Evolutionary conservation across 177 flowering plant genomes (phyloP).

Genomic region (Telopea speciosissima): DNA sequence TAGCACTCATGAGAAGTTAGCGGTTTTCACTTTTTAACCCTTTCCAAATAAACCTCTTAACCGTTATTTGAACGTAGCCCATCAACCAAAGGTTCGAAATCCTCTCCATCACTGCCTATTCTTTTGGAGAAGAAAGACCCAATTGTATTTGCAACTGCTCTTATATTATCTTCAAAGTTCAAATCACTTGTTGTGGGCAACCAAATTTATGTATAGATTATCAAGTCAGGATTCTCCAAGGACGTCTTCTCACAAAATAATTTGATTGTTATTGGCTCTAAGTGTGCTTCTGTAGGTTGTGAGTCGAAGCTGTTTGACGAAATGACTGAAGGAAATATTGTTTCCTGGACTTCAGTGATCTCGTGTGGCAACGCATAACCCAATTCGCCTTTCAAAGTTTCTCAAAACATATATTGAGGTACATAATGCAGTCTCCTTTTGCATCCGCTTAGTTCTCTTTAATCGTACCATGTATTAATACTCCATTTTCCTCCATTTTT

Average conservation of each 20-base stretch:
- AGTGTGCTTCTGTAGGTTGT: slow-evolving; percentile 17
- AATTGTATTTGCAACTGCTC: slow-evolving; percentile 21
- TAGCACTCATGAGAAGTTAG: no score
- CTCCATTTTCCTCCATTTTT: no score
- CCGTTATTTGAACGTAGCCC: background rate
- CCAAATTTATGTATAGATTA: slow-evolving; percentile 31
- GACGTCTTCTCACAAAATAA: slow-evolving; percentile 31
- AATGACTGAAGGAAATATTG: slow-evolving; percentile 39
- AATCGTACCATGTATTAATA: no score
- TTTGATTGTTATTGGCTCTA: slow-evolving; percentile 33
- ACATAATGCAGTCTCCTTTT: no score
- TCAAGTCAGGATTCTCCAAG: slow-evolving; percentile 31
- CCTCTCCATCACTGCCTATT: background rate
- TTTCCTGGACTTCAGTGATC: slow-evolving; percentile 48
- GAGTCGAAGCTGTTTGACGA: slow-evolving; percentile 40
- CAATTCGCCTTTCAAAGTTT: no score
- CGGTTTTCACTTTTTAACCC: background rate
- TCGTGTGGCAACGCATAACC: slow-evolving; percentile 19
- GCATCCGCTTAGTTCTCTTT: no score
- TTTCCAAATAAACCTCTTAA: background rate
- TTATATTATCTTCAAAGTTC: slow-evolving; percentile 22
- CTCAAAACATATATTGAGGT: no score
- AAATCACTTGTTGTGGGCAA: slow-evolving; percentile 23
- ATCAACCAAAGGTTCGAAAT: slow-evolving; percentile 1
- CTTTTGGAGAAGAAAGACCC: slow-evolving; percentile 14